phyloP scores from a whole-genome alignment of 768 basidiomycete genomes.

The Russula sp. region DNA sequence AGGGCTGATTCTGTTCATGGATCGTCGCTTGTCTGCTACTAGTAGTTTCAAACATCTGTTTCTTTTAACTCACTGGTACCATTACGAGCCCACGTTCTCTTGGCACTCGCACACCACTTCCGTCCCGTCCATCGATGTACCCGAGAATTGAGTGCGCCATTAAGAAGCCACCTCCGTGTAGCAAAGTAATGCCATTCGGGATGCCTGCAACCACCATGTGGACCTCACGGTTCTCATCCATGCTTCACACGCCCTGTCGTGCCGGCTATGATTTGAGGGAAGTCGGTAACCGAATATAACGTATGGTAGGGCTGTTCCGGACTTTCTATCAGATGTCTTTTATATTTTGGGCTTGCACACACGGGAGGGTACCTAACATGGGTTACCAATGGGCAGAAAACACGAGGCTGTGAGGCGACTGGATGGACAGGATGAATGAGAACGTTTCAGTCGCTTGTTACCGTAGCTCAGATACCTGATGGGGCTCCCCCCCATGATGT shows the following conservation, averaged over 20 bases:
- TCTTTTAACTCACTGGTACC: no score
- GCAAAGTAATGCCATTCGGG: not conserved
- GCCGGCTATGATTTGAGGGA: not conserved
- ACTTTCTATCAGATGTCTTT: not conserved
- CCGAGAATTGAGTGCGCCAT: no score
- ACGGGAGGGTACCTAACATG: not conserved
- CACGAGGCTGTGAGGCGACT: not conserved
- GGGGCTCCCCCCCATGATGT: no score
- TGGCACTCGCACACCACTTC: no score
- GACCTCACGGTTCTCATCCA: not conserved
- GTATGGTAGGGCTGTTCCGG: not conserved
- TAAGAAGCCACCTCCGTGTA: no score
- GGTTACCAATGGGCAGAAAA: not conserved
- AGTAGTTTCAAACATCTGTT: no score
- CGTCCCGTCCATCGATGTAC: no score
- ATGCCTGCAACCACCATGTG: not conserved
- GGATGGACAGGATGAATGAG: no score
- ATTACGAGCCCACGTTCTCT: no score
- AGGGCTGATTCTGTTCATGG: no score
- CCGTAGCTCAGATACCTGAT: not conserved
- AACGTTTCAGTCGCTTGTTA: no score
- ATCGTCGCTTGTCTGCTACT: no score
- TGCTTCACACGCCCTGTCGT: not conserved
- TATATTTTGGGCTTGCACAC: not conserved
- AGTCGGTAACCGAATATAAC: not conserved